Evolutionary conservation across 345 rosid species (phyloP).

Genomic region (Salix koriyanagi): DNA sequence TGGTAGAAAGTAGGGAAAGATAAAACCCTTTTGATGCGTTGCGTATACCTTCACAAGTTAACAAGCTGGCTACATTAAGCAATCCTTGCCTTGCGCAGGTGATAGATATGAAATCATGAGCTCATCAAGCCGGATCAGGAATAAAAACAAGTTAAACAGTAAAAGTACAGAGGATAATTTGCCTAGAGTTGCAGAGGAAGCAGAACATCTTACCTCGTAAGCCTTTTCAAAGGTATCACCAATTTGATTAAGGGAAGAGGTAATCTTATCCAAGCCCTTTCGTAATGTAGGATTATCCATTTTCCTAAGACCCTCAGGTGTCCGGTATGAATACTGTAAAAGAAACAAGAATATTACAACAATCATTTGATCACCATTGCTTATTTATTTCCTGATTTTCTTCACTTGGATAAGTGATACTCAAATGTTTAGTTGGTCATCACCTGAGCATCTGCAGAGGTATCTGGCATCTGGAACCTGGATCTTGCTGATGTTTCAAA

Average conservation of each 20-base stretch:
- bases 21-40: neutral
- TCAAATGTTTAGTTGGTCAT: neutral
- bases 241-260: constrained; percentile 73
- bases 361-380: neutral
- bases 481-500: constrained; percentile 27
- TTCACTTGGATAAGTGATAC: neutral
- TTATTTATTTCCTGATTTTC: neutral
- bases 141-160: neutral
- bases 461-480: constrained; percentile 36
- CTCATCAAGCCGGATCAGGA: neutral
- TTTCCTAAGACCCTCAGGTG: constrained; percentile 45
- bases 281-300: constrained; percentile 63
- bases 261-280: constrained; percentile 67
- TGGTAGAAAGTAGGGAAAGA: neutral
- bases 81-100: neutral
- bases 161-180: neutral
- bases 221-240: constrained; percentile 91
- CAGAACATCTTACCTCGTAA: constrained; percentile 43
- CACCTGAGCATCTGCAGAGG: constrained; percentile 44
- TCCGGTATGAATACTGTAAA: constrained; percentile 23
- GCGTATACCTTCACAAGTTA: neutral
- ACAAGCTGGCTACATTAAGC: neutral
- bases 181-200: neutral
- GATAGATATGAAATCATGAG: neutral
- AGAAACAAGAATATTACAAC: neutral